These are phyloP conservation scores for Sphagnurus paluster DNA, from an alignment of 1,284 basidiomycete species.

Conservation along the genomic window DNA sequence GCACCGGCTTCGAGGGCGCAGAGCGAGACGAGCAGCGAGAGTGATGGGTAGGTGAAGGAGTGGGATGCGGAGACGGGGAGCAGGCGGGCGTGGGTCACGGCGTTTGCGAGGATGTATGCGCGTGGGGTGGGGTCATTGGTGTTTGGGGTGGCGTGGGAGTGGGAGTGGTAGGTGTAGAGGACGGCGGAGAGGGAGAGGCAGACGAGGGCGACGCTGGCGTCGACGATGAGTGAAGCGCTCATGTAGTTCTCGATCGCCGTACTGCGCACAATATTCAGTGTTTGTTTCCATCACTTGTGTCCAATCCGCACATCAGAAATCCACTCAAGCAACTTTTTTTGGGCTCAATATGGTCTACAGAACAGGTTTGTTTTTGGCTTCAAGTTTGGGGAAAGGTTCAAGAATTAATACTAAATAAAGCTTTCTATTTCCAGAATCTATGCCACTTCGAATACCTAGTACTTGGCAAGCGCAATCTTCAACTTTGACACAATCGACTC, in stretches of 20 bases:
- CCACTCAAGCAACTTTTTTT: too few species aligned
- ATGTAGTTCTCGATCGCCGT: too few species aligned
- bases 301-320: too few species aligned
- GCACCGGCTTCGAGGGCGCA: constrained; percentile 50
- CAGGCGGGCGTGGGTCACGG: constrained; percentile 57
- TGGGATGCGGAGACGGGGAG: constrained; percentile 54
- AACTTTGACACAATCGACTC: constrained; percentile 4
- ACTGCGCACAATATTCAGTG: too few species aligned
- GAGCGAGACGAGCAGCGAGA: constrained; percentile 62
- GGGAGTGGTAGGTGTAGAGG: not conserved
- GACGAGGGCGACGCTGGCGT: constrained; percentile 8
- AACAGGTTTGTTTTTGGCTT: too few species aligned
- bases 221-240: not conserved
- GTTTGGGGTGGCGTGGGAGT: not conserved
- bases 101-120: constrained; percentile 53
- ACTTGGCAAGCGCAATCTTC: too few species aligned
- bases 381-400: too few species aligned
- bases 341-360: too few species aligned
- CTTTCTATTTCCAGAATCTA: too few species aligned
- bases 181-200: constrained; percentile 8
- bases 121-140: constrained; percentile 10
- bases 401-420: too few species aligned
- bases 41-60: constrained; percentile 64
- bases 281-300: too few species aligned
- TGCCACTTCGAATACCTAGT: too few species aligned